phyloP scores from a whole-genome alignment of 177 flowering plant species.

The Vitis hybrid region DNA sequence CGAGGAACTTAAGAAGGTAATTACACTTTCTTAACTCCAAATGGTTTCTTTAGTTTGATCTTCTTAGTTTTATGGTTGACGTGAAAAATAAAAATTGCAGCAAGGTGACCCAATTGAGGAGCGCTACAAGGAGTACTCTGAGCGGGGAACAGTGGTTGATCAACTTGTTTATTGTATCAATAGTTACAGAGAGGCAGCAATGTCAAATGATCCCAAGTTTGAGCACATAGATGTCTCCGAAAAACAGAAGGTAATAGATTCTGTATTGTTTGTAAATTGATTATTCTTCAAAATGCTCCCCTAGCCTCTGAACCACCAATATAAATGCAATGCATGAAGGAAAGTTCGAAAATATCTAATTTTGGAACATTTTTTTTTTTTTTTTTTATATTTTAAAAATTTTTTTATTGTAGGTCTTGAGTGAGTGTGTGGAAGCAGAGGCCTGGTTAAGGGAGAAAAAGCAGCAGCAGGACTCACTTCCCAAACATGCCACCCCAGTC shows the following conservation, averaged over 20 bases:
- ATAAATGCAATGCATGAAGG: too few relatives aligned
- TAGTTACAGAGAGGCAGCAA: conserved; percentile 90
- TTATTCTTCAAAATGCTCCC: too few relatives aligned
- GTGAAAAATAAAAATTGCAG: conserved; percentile 36
- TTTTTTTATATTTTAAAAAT: background rate
- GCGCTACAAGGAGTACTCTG: conserved; percentile 70
- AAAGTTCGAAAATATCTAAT: too few relatives aligned
- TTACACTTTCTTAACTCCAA: background rate
- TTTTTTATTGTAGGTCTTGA: conserved; percentile 55
- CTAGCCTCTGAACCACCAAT: too few relatives aligned
- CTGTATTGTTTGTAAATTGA: too few relatives aligned
- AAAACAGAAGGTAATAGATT: conserved; percentile 72
- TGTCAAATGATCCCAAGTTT: conserved; percentile 78
- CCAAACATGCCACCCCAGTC: conserved; percentile 72
- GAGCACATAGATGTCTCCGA: conserved; percentile 92
- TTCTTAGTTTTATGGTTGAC: background rate
- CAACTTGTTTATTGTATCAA: conserved; percentile 72
- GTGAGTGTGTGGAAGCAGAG: conserved; percentile 86
- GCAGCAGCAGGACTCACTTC: conserved; percentile 84
- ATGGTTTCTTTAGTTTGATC: background rate
- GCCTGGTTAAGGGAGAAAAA: conserved; percentile 89
- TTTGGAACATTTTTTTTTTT: background rate
- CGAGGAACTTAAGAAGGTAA: conserved; percentile 88
- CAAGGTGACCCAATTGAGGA: conserved; percentile 92
- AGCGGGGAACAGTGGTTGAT: conserved; percentile 70